Evolutionary conservation across 176 grass and related monocot species (phyloP), one percentile per base, ranked within the genome.

Genomic region (Lolium rigidum): DNA sequence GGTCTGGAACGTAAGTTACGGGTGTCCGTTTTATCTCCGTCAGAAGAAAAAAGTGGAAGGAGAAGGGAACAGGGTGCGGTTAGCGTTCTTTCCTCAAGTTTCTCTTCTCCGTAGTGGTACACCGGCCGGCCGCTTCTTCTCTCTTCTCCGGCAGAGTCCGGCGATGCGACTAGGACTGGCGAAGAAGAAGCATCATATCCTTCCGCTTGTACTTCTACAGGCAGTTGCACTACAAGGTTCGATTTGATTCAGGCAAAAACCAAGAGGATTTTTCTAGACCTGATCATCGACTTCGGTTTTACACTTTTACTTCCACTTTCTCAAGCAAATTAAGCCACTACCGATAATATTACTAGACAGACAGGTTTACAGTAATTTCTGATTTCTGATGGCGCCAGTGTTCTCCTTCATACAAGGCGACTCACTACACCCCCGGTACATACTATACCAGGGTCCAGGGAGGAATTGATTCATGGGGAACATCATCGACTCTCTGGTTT

Each of bases 401-500:
- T 18, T 56, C 54, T 56, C 54, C 52, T 55, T 54, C 54, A 56
- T 56, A 56, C 54, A 50, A 13, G 48, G 48, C 48, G 48, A 50
- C 48, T 50, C 48, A 50, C 44, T 9, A 46, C 44, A 46, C 47
- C 12, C 47, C 12, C 47, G 5, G 3, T 49, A 49, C 47, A 49
- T 49, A 12, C 47, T 49, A 59, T 49, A 59, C 57, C 57, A 64
- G 12, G 6, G 12, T 25, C 5, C 22, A 77, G 50, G 54, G 61
- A 15, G 6, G 63, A 31, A 66, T 59, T 57, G 10, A 77, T 39
- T 9, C 46, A 94, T 94, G 92, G 84, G 92, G 25, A 91, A 85
- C 70, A 52, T 80, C 70, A 14, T 91, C 66, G 59, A 60, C 38
- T 87, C 92, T 59, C 20, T 94, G 16, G 16, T 87, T 9, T 89